Evolutionary conservation across 192 early-diverging fungal genomes (phyloP).

Genomic region (Umbelopsis sp.): DNA sequence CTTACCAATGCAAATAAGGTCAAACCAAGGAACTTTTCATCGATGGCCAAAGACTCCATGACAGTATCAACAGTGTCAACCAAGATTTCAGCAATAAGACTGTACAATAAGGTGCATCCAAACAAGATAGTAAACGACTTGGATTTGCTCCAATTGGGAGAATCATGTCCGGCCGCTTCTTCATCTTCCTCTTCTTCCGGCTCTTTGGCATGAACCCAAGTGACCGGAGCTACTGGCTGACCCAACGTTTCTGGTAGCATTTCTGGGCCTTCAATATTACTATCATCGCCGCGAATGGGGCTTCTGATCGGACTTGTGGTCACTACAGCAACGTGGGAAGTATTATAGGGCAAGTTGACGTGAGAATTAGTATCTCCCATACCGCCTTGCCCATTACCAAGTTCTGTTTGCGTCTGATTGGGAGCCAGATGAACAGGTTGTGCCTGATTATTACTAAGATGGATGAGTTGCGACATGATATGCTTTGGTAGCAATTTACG

Average conservation of each 20-base stretch:
- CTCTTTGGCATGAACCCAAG: slow-evolving; percentile 47
- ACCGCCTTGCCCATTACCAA: background rate
- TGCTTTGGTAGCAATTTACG: slow-evolving; percentile 49
- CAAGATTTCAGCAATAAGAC: slow-evolving; percentile 91
- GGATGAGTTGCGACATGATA: slow-evolving; percentile 50
- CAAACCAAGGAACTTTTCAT: slow-evolving; percentile 89
- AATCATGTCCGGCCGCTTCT: slow-evolving; percentile 80
- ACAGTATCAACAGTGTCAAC: slow-evolving; percentile 86
- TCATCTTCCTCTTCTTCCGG: slow-evolving; percentile 63
- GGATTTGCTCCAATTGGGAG: slow-evolving; percentile 87
- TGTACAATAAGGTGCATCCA: slow-evolving; percentile 81
- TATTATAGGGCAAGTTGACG: slow-evolving; percentile 20
- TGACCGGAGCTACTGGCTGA: slow-evolving; percentile 20
- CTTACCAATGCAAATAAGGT: slow-evolving; percentile 87
- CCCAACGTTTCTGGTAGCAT: slow-evolving; percentile 18
- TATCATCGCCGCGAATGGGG: background rate
- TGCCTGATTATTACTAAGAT: slow-evolving; percentile 26
- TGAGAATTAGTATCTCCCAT: background rate
- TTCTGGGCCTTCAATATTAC: background rate
- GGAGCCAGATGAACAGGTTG: background rate
- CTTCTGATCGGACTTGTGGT: background rate
- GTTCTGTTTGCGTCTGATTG: background rate
- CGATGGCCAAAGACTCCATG: slow-evolving; percentile 64
- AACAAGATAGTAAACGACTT: slow-evolving; percentile 82
- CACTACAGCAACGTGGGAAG: slow-evolving; percentile 16